Evolutionary conservation across 495 filamentous ascomycete species (phyloP).

Genomic region (Xylaria castorea): DNA sequence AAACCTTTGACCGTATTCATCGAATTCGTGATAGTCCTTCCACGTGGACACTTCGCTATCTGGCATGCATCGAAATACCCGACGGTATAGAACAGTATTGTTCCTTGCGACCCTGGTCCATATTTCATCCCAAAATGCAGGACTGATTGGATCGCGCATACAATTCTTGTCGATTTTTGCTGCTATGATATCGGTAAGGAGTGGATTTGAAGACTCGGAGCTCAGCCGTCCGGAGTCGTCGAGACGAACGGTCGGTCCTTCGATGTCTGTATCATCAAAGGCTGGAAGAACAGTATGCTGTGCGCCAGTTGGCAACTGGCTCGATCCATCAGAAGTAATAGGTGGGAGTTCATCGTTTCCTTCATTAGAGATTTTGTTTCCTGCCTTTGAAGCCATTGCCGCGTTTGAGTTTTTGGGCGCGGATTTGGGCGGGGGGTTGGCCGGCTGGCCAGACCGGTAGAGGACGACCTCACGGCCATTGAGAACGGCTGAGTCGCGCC

Average conservation of each 20-base stretch:
- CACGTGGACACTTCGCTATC: constrained; percentile 93
- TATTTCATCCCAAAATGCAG: constrained; percentile 82
- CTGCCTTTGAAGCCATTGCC: constrained; percentile 29
- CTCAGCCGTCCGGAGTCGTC: constrained; percentile 45
- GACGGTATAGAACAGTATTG: constrained; percentile 90
- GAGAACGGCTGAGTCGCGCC: constrained; percentile 71
- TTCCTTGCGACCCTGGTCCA: constrained; percentile 92
- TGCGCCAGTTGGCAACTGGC: constrained; percentile 61
- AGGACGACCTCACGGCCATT: constrained; percentile 71
- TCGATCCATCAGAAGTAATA: constrained; percentile 11
- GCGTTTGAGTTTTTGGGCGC: constrained; percentile 17
- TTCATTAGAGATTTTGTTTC: constrained; percentile 26
- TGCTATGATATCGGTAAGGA: constrained; percentile 70
- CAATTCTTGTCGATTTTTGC: constrained; percentile 61
- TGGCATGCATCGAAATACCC: constrained; percentile 96
- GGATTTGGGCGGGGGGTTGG: constrained; percentile 20
- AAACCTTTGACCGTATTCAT: constrained; percentile 80
- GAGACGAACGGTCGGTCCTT: constrained; percentile 64
- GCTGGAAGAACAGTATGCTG: constrained; percentile 68
- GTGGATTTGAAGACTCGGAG: constrained; percentile 55
- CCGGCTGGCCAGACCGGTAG: constrained; percentile 35
- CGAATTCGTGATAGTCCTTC: constrained; percentile 91
- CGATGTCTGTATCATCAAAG: constrained; percentile 81
- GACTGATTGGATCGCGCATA: constrained; percentile 79
- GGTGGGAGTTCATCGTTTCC: constrained; percentile 37